Conservation (phyloP, 2,329 filamentous ascomycete species). For the Neospermospora avenae region DNA sequence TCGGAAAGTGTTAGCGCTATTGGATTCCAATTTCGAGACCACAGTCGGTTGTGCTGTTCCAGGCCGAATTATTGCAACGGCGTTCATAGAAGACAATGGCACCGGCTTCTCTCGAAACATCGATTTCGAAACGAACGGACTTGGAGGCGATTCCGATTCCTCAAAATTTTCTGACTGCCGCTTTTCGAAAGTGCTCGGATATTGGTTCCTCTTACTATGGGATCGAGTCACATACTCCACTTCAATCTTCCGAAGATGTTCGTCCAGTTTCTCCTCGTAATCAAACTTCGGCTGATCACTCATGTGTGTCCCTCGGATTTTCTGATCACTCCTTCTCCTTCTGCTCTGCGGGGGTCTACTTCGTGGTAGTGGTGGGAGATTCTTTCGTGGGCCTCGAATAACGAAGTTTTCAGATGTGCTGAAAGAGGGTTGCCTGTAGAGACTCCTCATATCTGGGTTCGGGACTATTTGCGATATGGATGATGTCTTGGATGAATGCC, state of each 20-base stretch:
- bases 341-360: slow-evolving; percentile 10
- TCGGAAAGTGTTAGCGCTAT: slow-evolving; percentile 12
- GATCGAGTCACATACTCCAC: slow-evolving; percentile 15
- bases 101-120: slow-evolving; percentile 2
- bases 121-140: background rate
- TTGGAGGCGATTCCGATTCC: background rate
- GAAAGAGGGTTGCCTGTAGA: slow-evolving; percentile 18
- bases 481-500: slow-evolving; percentile 20
- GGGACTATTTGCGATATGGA: slow-evolving; percentile 21
- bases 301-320: slow-evolving; percentile 19
- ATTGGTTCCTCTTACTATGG: slow-evolving; percentile 9
- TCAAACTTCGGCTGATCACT: slow-evolving; percentile 14
- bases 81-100: background rate
- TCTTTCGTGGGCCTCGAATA: slow-evolving; percentile 13
- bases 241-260: slow-evolving; percentile 24
- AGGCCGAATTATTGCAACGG: slow-evolving; percentile 6
- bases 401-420: slow-evolving; percentile 9
- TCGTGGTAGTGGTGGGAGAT: slow-evolving; percentile 13
- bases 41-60: slow-evolving; percentile 4
- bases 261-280: slow-evolving; percentile 21
- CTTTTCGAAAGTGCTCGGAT: background rate
- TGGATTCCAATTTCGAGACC: background rate
- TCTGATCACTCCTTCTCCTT: slow-evolving; percentile 21
- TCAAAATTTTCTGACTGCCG: slow-evolving; percentile 3
- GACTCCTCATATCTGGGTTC: slow-evolving; percentile 18